A percentile compares a stretch with the other conserved stretches of the same genome.
phyloP scores from a whole-genome alignment of 2,329 filamentous ascomycete genomes.

The Berkeleyomyces basicola region DNA sequence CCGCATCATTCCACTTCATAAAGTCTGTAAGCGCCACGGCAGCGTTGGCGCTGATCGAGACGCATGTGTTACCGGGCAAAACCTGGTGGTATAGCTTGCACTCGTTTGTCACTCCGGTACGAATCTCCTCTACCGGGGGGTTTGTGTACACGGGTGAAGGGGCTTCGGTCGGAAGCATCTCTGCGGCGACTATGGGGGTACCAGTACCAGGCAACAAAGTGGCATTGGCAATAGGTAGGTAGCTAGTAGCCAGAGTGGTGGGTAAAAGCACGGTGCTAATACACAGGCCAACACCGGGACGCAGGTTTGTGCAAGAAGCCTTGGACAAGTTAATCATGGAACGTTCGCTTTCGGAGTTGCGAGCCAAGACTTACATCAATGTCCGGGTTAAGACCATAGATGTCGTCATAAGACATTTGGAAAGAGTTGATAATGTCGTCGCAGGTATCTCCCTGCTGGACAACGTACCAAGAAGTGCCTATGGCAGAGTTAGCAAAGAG shows the following conservation, averaged over 20 bases:
- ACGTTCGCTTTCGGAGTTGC: no score
- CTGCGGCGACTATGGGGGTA: neutral
- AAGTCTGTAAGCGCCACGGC: neutral
- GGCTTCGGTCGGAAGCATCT: neutral
- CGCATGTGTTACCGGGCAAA: neutral
- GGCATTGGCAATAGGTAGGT: neutral
- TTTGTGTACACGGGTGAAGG: neutral
- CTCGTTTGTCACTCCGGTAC: neutral
- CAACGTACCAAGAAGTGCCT: conserved; percentile 11
- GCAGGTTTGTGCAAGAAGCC: conserved; percentile 11
- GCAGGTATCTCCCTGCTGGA: conserved; percentile 11
- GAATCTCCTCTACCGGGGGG: conserved; percentile 5
- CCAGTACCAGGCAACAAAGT: neutral
- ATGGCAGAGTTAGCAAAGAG: neutral
- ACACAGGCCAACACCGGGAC: conserved; percentile 6
- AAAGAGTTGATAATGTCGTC: neutral
- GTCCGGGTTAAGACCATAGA: conserved; percentile 5
- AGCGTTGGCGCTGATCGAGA: neutral
- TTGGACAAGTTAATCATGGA: neutral
- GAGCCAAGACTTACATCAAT: conserved; percentile 5
- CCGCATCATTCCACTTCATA: conserved; percentile 6
- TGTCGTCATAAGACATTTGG: neutral
- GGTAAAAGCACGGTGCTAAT: neutral
- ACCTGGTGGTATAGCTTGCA: conserved; percentile 9
- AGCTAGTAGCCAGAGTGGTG: neutral